Base-by-base conservation (phyloP, 2,329 filamentous ascomycete genomes). In the Fusarium oxysporum region DNA sequence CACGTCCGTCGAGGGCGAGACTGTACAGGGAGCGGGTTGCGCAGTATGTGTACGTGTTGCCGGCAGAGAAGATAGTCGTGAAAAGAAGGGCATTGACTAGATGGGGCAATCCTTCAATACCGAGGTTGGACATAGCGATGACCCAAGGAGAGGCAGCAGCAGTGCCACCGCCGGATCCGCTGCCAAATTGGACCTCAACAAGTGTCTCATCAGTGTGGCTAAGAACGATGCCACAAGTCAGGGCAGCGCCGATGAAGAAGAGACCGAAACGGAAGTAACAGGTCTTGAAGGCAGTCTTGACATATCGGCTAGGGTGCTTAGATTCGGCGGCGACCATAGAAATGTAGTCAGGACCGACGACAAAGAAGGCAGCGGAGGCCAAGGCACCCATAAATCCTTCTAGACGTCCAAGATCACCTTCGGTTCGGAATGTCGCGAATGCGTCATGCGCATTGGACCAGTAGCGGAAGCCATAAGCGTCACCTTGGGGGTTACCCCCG, bases 281-380 rank as follows among this genome's bases (percentile, higher is more conserved):
- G n/a, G 90, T 89, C 70, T 93, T 93, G 79, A 89, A 93, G 3
- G 92, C 92, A 61, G 87, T 89, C 2, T 92, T 92, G 78, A 95
- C 87, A 25, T 91, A 87, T 33, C 82, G 83, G 25, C 91, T 88
- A 1, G 92, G 91, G 75, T 73, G 70, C 54, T 75, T 73, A 0
- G 69, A 19, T 14, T 75, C 72, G 0, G 72, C 72, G 12, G 72
- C 72, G 1, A 73, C 72, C 72, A 75, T 73, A 5, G 73, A 74
- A n/a, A 75, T 75, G 5, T 75, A 75, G 38, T 75, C 73, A 5
- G 72, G 72, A 4, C 73, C 73, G 14, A 73, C 72, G 14, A 75
- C 62, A 23, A 47, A 71, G 25, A 75, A 75, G 37, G 72, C 72
- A 21, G 70, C 72, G 1, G 70, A 57, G 1, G 66, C 62, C 28